These are phyloP conservation scores for Daldinia childiae DNA, from an alignment of 495 filamentous ascomycete genomes.

Conservation along the genomic window DNA sequence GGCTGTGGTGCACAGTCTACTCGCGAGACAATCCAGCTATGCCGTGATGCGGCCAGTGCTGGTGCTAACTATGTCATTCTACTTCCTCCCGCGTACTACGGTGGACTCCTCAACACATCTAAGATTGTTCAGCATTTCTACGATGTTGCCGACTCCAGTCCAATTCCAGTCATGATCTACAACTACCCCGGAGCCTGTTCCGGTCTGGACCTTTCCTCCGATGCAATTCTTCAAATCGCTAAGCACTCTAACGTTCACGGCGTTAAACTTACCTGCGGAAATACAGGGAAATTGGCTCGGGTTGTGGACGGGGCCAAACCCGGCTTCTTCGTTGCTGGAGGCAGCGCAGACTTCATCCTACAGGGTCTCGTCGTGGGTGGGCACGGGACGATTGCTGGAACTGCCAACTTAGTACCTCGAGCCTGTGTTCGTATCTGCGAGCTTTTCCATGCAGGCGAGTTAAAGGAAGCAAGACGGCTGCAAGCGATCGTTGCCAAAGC, in stretches of 20 bases:
- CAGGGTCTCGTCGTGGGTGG: slow-evolving; percentile 80
- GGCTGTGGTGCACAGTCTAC: slow-evolving; percentile 86
- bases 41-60: slow-evolving; percentile 74
- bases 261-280: slow-evolving; percentile 88
- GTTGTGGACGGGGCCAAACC: slow-evolving; percentile 67
- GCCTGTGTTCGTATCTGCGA: slow-evolving; percentile 78
- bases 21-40: slow-evolving; percentile 84
- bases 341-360: slow-evolving; percentile 84
- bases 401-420: slow-evolving; percentile 80
- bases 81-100: slow-evolving; percentile 88
- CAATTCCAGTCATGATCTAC: slow-evolving; percentile 81
- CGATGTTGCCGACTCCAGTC: slow-evolving; percentile 71
- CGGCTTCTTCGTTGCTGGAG: slow-evolving; percentile 80
- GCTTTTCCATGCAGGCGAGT: slow-evolving; percentile 72
- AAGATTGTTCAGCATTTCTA: slow-evolving; percentile 77
- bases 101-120: slow-evolving; percentile 72
- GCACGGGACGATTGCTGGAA: slow-evolving; percentile 80
- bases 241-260: slow-evolving; percentile 80
- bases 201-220: slow-evolving; percentile 84
- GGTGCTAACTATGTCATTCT: slow-evolving; percentile 88
- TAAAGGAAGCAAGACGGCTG: slow-evolving; percentile 73
- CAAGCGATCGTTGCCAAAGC: slow-evolving; percentile 76
- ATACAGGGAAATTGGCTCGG: slow-evolving; percentile 86
- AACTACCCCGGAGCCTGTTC: slow-evolving; percentile 87
- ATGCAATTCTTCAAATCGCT: slow-evolving; percentile 77